A percentile compares a stretch with the other conserved stretches of the same genome.
Conservation (phyloP, 805 yeast genomes). For the Monosporozyma aquatica region DNA sequence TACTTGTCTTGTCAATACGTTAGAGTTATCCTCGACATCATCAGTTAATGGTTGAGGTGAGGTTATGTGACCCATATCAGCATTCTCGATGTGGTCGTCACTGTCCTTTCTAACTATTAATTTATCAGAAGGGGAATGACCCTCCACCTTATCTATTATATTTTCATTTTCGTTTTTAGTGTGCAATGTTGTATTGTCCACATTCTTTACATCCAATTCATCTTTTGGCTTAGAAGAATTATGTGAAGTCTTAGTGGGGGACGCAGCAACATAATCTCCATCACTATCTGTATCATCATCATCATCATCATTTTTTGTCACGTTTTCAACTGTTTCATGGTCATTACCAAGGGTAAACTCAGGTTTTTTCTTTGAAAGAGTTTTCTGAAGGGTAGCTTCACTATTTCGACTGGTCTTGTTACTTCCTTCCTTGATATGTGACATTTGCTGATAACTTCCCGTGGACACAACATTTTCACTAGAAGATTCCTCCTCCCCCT, state of each 20-base stretch:
- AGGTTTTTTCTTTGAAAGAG: constrained; percentile 1
- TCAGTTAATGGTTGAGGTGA: constrained; percentile 8
- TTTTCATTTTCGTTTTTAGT: too few relatives aligned
- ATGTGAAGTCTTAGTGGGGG: too few relatives aligned
- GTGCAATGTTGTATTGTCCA: too few relatives aligned
- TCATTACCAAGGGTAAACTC: constrained; percentile 6
- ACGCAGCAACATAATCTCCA: too few relatives aligned
- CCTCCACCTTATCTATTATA: background rate
- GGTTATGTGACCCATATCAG: constrained; percentile 14
- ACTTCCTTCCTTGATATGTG: too few relatives aligned
- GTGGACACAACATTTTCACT: too few relatives aligned
- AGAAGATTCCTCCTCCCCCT: constrained; percentile 3
- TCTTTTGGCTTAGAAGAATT: too few relatives aligned
- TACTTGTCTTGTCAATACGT: constrained; percentile 18
- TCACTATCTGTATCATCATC: background rate
- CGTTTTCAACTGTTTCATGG: background rate
- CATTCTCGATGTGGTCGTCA: constrained; percentile 18
- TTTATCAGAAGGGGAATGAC: background rate
- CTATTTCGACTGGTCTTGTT: background rate
- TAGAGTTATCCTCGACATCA: constrained; percentile 9
- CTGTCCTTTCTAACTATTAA: constrained; percentile 8
- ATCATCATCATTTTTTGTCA: background rate
- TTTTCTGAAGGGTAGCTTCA: background rate
- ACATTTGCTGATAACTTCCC: too few relatives aligned
- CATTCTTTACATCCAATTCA: too few relatives aligned